A percentile compares a stretch with the other conserved stretches of the same genome.
These are phyloP conservation scores for Cicer cuneatum DNA, from an alignment of 306 rosid species.

Conservation along the genomic window DNA sequence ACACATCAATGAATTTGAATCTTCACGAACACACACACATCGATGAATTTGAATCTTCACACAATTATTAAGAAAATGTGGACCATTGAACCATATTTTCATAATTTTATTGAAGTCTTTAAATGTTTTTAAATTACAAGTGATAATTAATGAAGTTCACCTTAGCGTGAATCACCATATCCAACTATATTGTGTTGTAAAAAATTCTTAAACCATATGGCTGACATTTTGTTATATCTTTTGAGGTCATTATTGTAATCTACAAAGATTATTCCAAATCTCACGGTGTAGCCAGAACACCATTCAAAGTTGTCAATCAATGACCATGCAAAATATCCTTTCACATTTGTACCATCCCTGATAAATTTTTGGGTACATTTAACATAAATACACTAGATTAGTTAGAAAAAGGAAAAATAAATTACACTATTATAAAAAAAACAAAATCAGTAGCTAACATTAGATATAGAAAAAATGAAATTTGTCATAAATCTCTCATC, in stretches of 20 bases:
- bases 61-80: too few relatives aligned
- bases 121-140: neutral
- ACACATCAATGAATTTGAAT: too few relatives aligned
- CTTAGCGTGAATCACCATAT: constrained; percentile 13
- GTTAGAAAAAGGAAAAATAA: neutral
- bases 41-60: too few relatives aligned
- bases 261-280: constrained; percentile 58
- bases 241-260: constrained; percentile 52
- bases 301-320: constrained; percentile 67
- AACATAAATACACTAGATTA: neutral
- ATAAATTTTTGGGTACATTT: neutral
- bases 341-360: constrained; percentile 60
- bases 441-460: neutral
- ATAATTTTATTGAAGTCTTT: neutral
- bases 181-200: neutral
- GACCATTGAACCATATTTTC: too few relatives aligned
- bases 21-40: too few relatives aligned
- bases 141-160: neutral
- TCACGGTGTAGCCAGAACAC: constrained; percentile 48
- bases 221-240: constrained; percentile 60
- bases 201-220: constrained; percentile 38
- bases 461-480: neutral
- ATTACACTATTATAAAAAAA: neutral
- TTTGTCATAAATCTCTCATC: too few relatives aligned
- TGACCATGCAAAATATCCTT: constrained; percentile 79